Conservation (phyloP, 768 basidiomycete genomes). For the Mycena venus region DNA sequence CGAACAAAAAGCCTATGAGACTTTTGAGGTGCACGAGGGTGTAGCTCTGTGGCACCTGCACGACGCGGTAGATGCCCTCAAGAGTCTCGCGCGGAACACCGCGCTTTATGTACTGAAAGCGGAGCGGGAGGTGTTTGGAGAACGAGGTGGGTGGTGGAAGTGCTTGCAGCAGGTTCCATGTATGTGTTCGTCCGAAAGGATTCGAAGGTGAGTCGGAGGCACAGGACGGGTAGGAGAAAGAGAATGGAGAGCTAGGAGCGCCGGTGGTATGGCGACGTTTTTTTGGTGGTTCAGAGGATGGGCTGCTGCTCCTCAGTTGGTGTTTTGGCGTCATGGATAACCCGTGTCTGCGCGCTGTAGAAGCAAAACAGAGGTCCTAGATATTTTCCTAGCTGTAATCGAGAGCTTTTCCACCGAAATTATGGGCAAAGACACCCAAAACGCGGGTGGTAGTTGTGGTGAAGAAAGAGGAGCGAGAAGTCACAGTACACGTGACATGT, state of each 20-base stretch:
- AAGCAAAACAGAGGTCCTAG: too few species aligned
- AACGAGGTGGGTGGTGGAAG: slow-evolving; percentile 63
- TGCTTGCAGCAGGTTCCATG: slow-evolving; percentile 51
- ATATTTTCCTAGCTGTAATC: too few species aligned
- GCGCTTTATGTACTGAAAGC: slow-evolving; percentile 33
- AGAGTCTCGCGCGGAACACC: slow-evolving; percentile 34
- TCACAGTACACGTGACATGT: too few species aligned
- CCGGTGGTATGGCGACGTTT: slow-evolving; percentile 21
- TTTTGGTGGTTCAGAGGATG: slow-evolving; percentile 16
- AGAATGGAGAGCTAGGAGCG: slow-evolving; percentile 8
- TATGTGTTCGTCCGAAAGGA: slow-evolving; percentile 72
- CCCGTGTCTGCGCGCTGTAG: not conserved
- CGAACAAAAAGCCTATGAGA: slow-evolving; percentile 74
- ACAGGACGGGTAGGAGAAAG: slow-evolving; percentile 34
- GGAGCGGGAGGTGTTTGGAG: slow-evolving; percentile 72
- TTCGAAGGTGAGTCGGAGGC: slow-evolving; percentile 81
- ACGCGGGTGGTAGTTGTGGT: too few species aligned
- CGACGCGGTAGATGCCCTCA: slow-evolving; percentile 72
- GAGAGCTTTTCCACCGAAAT: too few species aligned
- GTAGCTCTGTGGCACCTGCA: slow-evolving; percentile 79
- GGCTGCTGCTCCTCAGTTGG: slow-evolving; percentile 7
- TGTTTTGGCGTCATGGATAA: slow-evolving; percentile 23
- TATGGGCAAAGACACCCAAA: too few species aligned
- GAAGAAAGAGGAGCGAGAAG: too few species aligned
- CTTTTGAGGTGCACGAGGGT: slow-evolving; percentile 75